Conservation (phyloP, 2,329 filamentous ascomycete genomes). For the Cadophora luteo-olivacea region DNA sequence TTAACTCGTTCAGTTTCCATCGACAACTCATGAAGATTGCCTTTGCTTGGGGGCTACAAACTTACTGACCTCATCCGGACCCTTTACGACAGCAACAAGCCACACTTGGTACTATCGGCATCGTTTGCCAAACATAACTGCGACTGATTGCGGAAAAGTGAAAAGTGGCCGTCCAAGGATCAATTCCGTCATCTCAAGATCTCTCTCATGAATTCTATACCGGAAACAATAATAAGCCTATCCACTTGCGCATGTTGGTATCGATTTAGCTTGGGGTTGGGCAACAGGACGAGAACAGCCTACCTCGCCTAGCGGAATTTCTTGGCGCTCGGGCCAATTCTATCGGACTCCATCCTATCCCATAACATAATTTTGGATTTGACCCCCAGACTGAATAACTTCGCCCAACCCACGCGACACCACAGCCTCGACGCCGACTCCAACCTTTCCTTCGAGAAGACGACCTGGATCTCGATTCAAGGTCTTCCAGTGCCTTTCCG, state of each 20-base stretch:
- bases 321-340: constrained; percentile 16
- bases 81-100: neutral
- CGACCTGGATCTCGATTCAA: constrained; percentile 1
- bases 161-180: no score
- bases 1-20: neutral
- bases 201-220: neutral
- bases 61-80: neutral
- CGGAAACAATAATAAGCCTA: neutral
- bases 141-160: neutral
- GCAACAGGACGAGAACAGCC: no score
- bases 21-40: neutral
- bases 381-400: neutral
- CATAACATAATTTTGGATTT: constrained; percentile 29
- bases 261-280: neutral
- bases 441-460: neutral
- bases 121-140: neutral
- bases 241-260: neutral
- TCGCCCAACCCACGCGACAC: constrained; percentile 31
- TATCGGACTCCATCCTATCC: constrained; percentile 19
- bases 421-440: constrained; percentile 17
- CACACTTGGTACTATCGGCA: neutral
- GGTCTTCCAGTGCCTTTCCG: neutral
- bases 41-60: constrained; percentile 1
- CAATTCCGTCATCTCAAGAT: neutral
- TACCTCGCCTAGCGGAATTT: constrained; percentile 1